Evolutionary conservation across 495 filamentous ascomycete species (phyloP), one percentile per base, ranked within the genome.

Genomic region (Pyronema domesticum): DNA sequence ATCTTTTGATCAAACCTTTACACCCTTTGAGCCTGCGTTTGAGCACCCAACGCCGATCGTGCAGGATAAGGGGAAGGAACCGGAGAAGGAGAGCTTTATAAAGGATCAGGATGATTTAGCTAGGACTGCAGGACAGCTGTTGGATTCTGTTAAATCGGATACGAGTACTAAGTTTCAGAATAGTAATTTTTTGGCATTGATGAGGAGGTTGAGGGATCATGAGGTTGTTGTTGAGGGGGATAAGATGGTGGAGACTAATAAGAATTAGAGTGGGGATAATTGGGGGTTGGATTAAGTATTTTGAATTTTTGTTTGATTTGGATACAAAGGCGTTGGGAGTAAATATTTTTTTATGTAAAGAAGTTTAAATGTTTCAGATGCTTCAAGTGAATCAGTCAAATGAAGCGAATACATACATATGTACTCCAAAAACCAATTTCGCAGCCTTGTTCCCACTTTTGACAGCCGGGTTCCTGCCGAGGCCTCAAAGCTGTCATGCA

Each of bases 101-200:
- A 53, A 58, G 17, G 78, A 84, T 55, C 72, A 73, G 6, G 81
- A 87, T 59, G 84, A 80, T 37, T 72, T 89, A 33, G 80, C 82
- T 14, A 70, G 72, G 37, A 86, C 84, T 3, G 85, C 85, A 7
- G 83, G 77, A 15, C 70, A 80, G 46, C 69, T 91, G 4, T 71
- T 91, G 3, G 75, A 85, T n/a, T 80, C 73, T 40, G 73, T 91
- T 8, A 71, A 76, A 34, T 69, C 80, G 57, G 79, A 91, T 51
- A 73, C 75, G 57, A 80, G 71, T 56, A 62, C 76, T 49, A 89
- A 91, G 59, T 89, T 89, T 63, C 76, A 81, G 61, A 74, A 87
- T 60, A 87, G 83, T 66, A 78, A 76, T 53, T 91, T 91, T 60
- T 71, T 89, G 14, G 74, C 75, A 7, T 67, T 91, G 58, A 89